phyloP scores from a whole-genome alignment of 352 stramenopile species.

The Globisporangium spiculum region DNA sequence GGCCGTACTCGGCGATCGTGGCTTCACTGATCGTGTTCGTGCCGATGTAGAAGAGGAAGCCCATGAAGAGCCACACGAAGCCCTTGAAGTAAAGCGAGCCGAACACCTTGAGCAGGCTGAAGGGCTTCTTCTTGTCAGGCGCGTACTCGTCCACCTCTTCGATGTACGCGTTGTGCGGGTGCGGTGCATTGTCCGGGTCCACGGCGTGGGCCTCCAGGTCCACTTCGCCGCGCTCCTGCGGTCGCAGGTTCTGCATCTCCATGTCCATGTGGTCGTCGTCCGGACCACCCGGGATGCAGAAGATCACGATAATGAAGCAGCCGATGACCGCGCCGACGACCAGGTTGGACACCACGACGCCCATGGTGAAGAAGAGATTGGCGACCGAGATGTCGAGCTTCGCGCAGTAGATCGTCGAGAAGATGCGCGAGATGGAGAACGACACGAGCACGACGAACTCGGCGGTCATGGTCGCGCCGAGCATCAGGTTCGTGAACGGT shows the following conservation, averaged over 20 bases:
- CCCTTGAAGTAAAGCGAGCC: conserved; percentile 57
- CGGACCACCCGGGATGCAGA: conserved; percentile 47
- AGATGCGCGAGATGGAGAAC: conserved; percentile 62
- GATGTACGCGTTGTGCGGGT: conserved; percentile 60
- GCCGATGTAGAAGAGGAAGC: conserved; percentile 60
- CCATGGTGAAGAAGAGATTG: conserved; percentile 57
- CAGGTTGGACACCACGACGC: conserved; percentile 54
- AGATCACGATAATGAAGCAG: conserved; percentile 55
- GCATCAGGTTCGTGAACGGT: conserved; percentile 73
- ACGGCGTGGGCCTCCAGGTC: conserved; percentile 25
- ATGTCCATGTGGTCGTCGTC: conserved; percentile 28
- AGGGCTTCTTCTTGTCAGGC: background rate
- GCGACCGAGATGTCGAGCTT: conserved; percentile 44
- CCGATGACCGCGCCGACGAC: conserved; percentile 41
- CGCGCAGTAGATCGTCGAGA: conserved; percentile 61
- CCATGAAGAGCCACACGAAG: conserved; percentile 60
- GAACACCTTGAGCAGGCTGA: conserved; percentile 11
- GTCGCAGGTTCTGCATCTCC: background rate
- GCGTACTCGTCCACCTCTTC: conserved; percentile 26
- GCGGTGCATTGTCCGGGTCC: conserved; percentile 32
- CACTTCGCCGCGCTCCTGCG: conserved; percentile 6
- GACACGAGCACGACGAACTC: conserved; percentile 73
- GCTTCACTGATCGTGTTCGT: conserved; percentile 44
- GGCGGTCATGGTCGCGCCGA: conserved; percentile 63
- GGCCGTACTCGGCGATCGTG: conserved; percentile 39